phyloP scores from a whole-genome alignment of 441 rosid species.

The Euphorbia corollata region DNA sequence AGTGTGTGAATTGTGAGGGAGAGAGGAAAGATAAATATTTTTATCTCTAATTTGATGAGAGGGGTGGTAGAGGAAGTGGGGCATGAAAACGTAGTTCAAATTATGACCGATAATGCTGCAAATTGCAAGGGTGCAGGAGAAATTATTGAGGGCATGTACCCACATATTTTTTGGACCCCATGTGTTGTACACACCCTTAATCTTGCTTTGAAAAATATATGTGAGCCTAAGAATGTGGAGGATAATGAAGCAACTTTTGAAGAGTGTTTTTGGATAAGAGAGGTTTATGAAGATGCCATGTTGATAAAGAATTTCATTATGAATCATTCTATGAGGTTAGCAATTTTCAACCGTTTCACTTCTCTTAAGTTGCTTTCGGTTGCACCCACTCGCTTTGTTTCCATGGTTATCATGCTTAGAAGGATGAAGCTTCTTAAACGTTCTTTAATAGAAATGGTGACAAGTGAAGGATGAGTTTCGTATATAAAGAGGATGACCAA shows the following conservation, averaged over 20 bases:
- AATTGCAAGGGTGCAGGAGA: neutral
- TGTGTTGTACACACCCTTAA: neutral
- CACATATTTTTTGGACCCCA: neutral
- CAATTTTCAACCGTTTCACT: neutral
- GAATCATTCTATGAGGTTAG: neutral
- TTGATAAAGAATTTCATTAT: neutral
- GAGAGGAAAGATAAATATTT: no score
- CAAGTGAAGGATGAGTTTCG: neutral
- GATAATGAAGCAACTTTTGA: neutral
- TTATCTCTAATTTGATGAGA: no score
- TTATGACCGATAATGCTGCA: no score
- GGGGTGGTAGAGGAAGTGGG: no score
- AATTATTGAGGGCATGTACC: neutral
- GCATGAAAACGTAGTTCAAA: no score
- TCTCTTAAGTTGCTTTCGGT: conserved; percentile 1
- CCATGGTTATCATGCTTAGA: neutral
- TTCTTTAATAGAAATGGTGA: neutral
- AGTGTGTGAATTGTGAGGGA: no score
- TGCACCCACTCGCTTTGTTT: neutral
- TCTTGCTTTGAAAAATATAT: neutral
- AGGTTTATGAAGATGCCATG: neutral
- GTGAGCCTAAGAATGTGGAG: neutral
- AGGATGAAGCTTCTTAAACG: neutral
- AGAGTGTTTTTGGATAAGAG: neutral
- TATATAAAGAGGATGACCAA: neutral